Evolutionary conservation across 768 basidiomycete species (phyloP), one percentile per base, ranked within the genome.

Genomic region (Mycena chlorophos): DNA sequence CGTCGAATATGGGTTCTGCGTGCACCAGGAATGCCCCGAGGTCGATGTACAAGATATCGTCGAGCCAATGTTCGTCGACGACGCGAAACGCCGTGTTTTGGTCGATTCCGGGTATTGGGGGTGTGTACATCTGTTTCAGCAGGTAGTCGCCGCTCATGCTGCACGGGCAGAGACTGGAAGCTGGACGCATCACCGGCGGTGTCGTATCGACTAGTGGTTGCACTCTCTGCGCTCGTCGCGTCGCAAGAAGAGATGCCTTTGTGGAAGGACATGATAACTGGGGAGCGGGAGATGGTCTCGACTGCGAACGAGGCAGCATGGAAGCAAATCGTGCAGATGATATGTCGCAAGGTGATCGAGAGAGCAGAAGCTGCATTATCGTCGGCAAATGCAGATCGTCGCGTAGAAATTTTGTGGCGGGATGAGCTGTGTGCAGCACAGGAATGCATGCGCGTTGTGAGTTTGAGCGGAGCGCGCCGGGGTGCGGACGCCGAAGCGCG

Each of bases 1-100:
- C 66, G 78, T 85, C 20, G 96, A 98, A 68, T 98, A 98, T 69
- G 96, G 95, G 0, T 98, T 98, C 80, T 60, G 26, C 58, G 16
- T 61, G 74, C 16, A 61, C 69, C 12, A 67, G 72, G 12, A 67
- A 59, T 10, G 65, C 71, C 27, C 63, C 16, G 87, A 91, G 61
- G 77, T 91, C 16, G 81, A 88, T 52, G 71, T 95, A 2, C 82
- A 85, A 52, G 74, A 77, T 17, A 55, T 78, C 8, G 64, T 87
- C 5, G 79, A 84, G 56, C 63, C 65, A 17, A 52, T 87, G 48
- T 81, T 94, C 51, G 65, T 75, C 2, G 55, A 67, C 51, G 72
- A 69, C 50, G 63, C 71, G 68, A 82, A 89, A 70, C 79, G 77
- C 62, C 71, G 75, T 4, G 63, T 80, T 0, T 76, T 98, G 31